Conservation (phyloP, 805 yeast genomes). For the Hanseniaspora thailandica region DNA sequence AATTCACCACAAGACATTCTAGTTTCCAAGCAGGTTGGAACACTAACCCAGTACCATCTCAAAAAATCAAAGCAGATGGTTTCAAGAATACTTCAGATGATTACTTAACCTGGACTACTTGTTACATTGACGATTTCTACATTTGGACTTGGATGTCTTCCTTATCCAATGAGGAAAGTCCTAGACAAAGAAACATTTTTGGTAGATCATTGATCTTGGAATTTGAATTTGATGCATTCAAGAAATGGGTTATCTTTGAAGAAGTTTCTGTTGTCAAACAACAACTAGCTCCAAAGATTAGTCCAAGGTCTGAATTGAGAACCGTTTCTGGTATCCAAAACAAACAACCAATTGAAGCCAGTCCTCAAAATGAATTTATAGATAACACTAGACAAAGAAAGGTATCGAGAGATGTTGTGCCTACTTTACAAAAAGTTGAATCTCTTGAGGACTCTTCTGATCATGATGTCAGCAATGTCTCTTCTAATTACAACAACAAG, state of each 20-base stretch:
- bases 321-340: conserved; percentile 5
- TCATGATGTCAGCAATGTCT: not conserved
- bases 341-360: not conserved
- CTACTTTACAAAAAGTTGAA: conserved; percentile 20
- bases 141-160: conserved; percentile 87
- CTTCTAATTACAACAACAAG: conserved; percentile 9
- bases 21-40: conserved; percentile 36
- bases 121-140: conserved; percentile 72
- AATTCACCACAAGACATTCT: conserved; percentile 32
- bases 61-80: conserved; percentile 21
- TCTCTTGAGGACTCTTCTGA: not conserved
- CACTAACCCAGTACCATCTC: conserved; percentile 17
- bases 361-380: not conserved
- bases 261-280: conserved; percentile 41
- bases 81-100: conserved; percentile 20
- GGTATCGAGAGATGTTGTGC: conserved; percentile 17
- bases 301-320: conserved; percentile 7
- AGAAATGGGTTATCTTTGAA: conserved; percentile 66
- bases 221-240: conserved; percentile 63
- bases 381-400: not conserved
- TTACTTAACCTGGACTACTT: conserved; percentile 38
- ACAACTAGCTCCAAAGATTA: conserved; percentile 16
- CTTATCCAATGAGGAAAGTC: conserved; percentile 61
- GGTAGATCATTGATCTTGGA: conserved; percentile 77
- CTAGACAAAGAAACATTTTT: conserved; percentile 51